Conservation (phyloP, 805 yeast species). For the Wickerhamomyces alni region DNA sequence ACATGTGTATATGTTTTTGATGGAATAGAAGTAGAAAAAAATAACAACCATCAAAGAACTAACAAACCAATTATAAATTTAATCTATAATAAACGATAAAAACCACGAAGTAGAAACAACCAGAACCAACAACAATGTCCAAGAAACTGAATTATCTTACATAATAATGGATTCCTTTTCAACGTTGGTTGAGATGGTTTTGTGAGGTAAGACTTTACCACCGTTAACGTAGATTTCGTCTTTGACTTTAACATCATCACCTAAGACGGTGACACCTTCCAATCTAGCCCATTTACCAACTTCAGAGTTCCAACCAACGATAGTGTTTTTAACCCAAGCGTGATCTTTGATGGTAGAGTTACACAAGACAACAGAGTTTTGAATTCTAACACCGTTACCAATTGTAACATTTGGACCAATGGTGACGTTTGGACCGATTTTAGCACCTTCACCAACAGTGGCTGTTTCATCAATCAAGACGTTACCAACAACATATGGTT, state of each 20-base stretch:
- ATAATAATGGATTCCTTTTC: constrained; percentile 97
- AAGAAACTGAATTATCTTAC: constrained; percentile 38
- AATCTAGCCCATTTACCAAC: constrained; percentile 99
- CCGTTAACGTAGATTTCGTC: constrained; percentile 99
- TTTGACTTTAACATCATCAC: constrained; percentile 98
- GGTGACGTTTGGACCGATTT: constrained; percentile 97
- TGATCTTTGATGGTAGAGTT: constrained; percentile 93
- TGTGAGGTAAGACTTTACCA: constrained; percentile 98
- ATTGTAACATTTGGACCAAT: constrained; percentile 94
- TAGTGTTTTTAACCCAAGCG: constrained; percentile 96
- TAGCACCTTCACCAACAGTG: constrained; percentile 84
- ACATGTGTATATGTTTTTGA: too few species aligned
- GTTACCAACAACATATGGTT: constrained; percentile 76
- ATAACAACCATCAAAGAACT: too few species aligned
- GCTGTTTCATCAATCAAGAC: constrained; percentile 95
- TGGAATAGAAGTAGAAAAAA: too few species aligned
- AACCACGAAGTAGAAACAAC: background rate
- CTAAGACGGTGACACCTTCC: constrained; percentile 95
- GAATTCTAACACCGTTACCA: constrained; percentile 98
- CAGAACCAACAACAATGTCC: background rate
- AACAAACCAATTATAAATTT: too few species aligned
- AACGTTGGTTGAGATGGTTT: constrained; percentile 91
- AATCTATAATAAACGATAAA: too few species aligned
- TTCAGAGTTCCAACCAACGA: constrained; percentile 98
- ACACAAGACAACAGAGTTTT: constrained; percentile 87